phyloP scores from a whole-genome alignment of 2,329 filamentous ascomycete species.

The Cyclaneusma minus region DNA sequence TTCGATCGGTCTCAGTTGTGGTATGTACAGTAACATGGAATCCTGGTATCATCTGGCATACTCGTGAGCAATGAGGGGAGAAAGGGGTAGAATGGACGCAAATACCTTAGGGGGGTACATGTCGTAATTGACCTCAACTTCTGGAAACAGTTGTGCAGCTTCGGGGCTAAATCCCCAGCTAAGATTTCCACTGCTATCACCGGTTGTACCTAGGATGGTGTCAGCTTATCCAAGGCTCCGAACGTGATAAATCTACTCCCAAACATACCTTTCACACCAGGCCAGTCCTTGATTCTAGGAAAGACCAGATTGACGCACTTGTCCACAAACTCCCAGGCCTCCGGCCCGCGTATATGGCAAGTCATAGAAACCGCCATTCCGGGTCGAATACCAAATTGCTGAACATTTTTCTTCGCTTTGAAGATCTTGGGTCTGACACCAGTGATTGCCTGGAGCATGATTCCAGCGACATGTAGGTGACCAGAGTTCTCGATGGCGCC shows the following conservation, averaged over 20 bases:
- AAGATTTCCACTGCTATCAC: slow-evolving; percentile 81
- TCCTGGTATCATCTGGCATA: slow-evolving; percentile 16
- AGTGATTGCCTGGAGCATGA: slow-evolving; percentile 73
- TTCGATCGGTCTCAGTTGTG: slow-evolving; percentile 14
- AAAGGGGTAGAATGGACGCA: neutral
- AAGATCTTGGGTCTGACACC: slow-evolving; percentile 60
- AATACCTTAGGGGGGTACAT: slow-evolving; percentile 38
- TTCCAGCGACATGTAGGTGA: slow-evolving; percentile 66
- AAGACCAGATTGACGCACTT: slow-evolving; percentile 83
- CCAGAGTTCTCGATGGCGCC: slow-evolving; percentile 54
- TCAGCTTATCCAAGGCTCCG: slow-evolving; percentile 17
- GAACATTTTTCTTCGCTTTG: slow-evolving; percentile 52
- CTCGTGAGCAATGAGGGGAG: too few species aligned
- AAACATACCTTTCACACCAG: slow-evolving; percentile 47
- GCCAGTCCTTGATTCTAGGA: slow-evolving; percentile 93
- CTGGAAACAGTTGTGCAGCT: slow-evolving; percentile 72
- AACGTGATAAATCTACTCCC: too few species aligned
- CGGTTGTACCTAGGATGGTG: slow-evolving; percentile 23
- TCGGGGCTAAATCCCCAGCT: slow-evolving; percentile 64
- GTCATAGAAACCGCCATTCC: slow-evolving; percentile 64
- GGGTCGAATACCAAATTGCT: slow-evolving; percentile 58
- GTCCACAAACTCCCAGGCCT: slow-evolving; percentile 80
- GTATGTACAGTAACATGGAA: slow-evolving; percentile 20
- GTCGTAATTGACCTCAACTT: slow-evolving; percentile 90
- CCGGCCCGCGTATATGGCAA: slow-evolving; percentile 59